Percentiles rank a stretch among this genome's conserved stretches.
These are phyloP conservation scores for Clarireedia hainanense DNA, from an alignment of 2,329 filamentous ascomycete genomes.

Conservation along the genomic window DNA sequence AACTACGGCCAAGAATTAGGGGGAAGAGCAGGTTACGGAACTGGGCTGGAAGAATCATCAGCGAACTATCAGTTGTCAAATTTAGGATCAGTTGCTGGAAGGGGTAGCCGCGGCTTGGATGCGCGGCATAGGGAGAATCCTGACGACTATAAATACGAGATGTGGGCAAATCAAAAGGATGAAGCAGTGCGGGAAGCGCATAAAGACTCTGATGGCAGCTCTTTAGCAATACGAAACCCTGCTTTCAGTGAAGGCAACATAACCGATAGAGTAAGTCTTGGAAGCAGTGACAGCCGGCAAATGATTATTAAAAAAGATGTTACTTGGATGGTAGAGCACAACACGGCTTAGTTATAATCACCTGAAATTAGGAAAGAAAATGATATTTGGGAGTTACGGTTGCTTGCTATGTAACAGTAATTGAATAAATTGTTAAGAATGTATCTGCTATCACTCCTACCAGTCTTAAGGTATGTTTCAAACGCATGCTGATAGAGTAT, in stretches of 20 bases:
- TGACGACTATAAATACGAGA: slow-evolving; percentile 9
- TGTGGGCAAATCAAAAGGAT: slow-evolving; percentile 6
- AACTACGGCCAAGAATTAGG: slow-evolving; percentile 25
- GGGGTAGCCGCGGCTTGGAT: background rate
- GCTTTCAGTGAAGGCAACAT: background rate
- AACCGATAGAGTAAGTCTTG: slow-evolving; percentile 9
- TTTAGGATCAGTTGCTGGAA: background rate
- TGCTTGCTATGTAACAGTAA: too few relatives aligned
- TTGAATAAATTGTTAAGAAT: too few relatives aligned
- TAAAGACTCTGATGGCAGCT: background rate
- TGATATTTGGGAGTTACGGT: too few relatives aligned
- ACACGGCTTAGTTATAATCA: slow-evolving; percentile 10
- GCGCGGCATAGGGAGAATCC: background rate
- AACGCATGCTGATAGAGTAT: too few relatives aligned
- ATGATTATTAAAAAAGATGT: slow-evolving; percentile 25
- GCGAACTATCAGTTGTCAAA: slow-evolving; percentile 8
- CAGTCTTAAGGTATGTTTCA: too few relatives aligned
- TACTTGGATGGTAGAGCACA: slow-evolving; percentile 8
- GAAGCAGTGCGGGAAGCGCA: background rate
- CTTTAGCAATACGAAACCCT: background rate
- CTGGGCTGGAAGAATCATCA: background rate
- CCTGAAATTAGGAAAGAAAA: too few relatives aligned
- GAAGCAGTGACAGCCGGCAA: slow-evolving; percentile 13
- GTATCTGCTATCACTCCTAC: too few relatives aligned
- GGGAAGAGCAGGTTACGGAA: background rate